Base-by-base conservation (phyloP, 2,329 filamentous ascomycete genomes). In the Penicillium oxalicum region DNA sequence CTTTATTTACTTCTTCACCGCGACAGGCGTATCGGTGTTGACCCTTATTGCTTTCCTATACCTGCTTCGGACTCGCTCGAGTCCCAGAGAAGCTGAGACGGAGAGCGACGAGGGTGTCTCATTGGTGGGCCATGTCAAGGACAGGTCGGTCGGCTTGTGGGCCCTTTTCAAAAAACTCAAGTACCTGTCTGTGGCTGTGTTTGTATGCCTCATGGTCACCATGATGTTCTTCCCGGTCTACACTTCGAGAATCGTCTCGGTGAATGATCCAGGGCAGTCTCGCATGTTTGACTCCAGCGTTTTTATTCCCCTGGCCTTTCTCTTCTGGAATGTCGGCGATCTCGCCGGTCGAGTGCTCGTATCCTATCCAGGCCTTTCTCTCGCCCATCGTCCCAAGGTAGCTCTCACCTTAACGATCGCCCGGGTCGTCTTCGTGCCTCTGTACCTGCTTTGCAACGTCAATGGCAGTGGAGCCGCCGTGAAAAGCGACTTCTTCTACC, bases 211-310 rank as follows among this genome's bases (percentile, higher is more conserved):
- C 62, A 72, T 78, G 37, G 72, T 91, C 47, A 91, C 91, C 43
- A 97, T 98, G 47, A 97, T 98, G 91, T 83, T 93, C 65, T 97
- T 91, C 74, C 93, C 93, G 0, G 88, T 97, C 52, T 94, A 94
- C 70, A 97, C 93, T 0, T 73, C 78, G 49, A 82, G 85, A 68
- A 84, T 86, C 45, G 55, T 75, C 24, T 81, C 77, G 2, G 72
- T 78, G 50, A 74, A 59, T 41, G 51, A 54, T 12, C 40, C 58
- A 53, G 69, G 53, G 5, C 50, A 76, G 12, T 64, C 70, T 28
- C 71, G 94, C 12, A 80, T 94, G 56, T 80, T 70, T 47, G 65
- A 82, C 45, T 82, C 88, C 0, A 76, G 82, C 0, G 83, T 85
- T 12, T 98, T 97, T 67, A 91, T 97, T 49, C 91, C 93, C 0